phyloP scores from a whole-genome alignment of 2,329 filamentous ascomycete genomes.

The Elsinoe arachidis region DNA sequence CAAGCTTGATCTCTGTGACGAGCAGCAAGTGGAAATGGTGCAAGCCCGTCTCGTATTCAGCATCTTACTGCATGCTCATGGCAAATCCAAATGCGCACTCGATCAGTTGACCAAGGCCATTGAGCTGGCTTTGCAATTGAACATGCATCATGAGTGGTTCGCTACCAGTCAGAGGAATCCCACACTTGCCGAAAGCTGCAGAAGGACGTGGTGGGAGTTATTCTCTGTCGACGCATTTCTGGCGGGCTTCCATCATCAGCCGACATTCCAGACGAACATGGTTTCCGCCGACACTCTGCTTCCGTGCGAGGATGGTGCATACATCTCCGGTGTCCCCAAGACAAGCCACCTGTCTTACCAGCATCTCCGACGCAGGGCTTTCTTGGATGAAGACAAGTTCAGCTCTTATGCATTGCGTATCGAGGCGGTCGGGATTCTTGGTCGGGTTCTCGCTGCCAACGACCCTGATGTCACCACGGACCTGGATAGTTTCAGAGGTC shows the following conservation, averaged over 20 bases:
- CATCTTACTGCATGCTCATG: slow-evolving; percentile 68
- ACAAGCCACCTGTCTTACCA: not conserved
- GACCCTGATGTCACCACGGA: slow-evolving; percentile 17
- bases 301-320: slow-evolving; percentile 76
- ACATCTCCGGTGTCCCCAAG: slow-evolving; percentile 36
- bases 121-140: slow-evolving; percentile 63
- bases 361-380: not conserved
- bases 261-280: slow-evolving; percentile 61
- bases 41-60: slow-evolving; percentile 71
- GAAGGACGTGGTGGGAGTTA: slow-evolving; percentile 84
- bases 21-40: slow-evolving; percentile 46
- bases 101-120: slow-evolving; percentile 60
- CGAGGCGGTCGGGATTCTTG: slow-evolving; percentile 69
- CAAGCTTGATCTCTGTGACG: slow-evolving; percentile 15
- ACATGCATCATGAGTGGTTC: slow-evolving; percentile 62
- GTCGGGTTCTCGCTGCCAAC: slow-evolving; percentile 55
- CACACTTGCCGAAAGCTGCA: slow-evolving; percentile 71
- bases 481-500: slow-evolving; percentile 27
- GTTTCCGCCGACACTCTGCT: slow-evolving; percentile 60
- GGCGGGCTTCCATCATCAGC: slow-evolving; percentile 66
- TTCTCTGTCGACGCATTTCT: slow-evolving; percentile 79
- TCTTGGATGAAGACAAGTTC: slow-evolving; percentile 44
- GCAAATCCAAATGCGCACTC: slow-evolving; percentile 59
- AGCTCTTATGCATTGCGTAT: slow-evolving; percentile 82
- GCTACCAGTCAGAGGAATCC: slow-evolving; percentile 57